Evolutionary conservation across 2,329 filamentous ascomycete genomes (phyloP), one percentile per base, ranked within the genome.

Genomic region (Diplodia scrobiculata): DNA sequence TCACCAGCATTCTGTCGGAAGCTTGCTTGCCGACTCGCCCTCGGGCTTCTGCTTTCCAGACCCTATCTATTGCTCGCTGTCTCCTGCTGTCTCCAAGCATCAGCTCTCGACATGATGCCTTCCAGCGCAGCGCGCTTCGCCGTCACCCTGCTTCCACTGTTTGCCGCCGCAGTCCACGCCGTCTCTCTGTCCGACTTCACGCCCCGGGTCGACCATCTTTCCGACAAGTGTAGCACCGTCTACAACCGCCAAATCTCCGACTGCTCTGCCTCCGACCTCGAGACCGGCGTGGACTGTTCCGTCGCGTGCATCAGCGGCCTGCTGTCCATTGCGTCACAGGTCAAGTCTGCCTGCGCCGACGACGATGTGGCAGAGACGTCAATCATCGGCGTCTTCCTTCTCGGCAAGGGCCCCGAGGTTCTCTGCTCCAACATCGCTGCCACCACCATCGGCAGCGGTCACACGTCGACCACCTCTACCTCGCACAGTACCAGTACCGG

Each of bases 171-270:
- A 50, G 68, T 71, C 19, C 66, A 72, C 52, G 72, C 79, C n/a
- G 78, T 81, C 48, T 76, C 77, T 25, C 79, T 83, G 45, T 72
- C 76, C 32, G 79, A 80, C 71, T 83, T 83, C 71, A 76, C 75
- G 1, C 80, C 80, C 21, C 74, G 76, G 45, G 74, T 79, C 69
- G 71, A 75, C 6, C 73, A 77, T 66, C 76, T 82, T 5, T 76
- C 79, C 4, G 47, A 70, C 14, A 63, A 69, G 25, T 83, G 81
- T 69, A 65, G 77, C 50, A 68, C 69, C 7, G 74, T 79, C 32
- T 83, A 83, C 74, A 77, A 71, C 32, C 66, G 73, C 14, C 63
- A 71, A 9, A 81, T 83, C 65, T 60, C 72, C 9, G 78, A 76
- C 45, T 83, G 81, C 71, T 67, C 66, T 0, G 68, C 73, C 11